These are phyloP conservation scores for Penicillium bialowiezense DNA, from an alignment of 495 filamentous ascomycete genomes.

Conservation along the genomic window DNA sequence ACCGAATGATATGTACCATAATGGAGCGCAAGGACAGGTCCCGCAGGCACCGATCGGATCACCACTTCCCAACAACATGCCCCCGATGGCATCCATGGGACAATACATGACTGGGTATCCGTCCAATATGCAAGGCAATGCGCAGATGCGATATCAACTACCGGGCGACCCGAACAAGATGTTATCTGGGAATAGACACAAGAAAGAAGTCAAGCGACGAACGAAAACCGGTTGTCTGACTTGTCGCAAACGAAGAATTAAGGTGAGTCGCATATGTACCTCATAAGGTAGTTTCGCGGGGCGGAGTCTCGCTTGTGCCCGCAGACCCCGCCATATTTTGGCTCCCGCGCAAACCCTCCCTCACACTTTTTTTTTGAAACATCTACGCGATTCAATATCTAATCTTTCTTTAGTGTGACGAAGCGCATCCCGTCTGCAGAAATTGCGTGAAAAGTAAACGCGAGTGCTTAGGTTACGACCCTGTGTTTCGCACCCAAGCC, in stretches of 20 bases:
- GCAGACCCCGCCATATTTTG: slow-evolving; percentile 42
- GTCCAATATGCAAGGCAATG: slow-evolving; percentile 35
- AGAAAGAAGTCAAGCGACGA: slow-evolving; percentile 98
- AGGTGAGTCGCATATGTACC: slow-evolving; percentile 64
- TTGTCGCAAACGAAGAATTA: slow-evolving; percentile 95
- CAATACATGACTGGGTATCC: slow-evolving; percentile 48
- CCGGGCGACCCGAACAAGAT: slow-evolving; percentile 54
- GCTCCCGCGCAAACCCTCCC: slow-evolving; percentile 22
- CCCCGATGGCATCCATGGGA: slow-evolving; percentile 42
- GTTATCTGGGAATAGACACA: slow-evolving; percentile 79
- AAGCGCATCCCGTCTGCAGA: slow-evolving; percentile 88
- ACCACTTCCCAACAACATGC: slow-evolving; percentile 35
- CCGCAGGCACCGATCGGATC: slow-evolving; percentile 47
- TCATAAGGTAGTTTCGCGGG: slow-evolving; percentile 28
- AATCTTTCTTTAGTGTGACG: slow-evolving; percentile 73
- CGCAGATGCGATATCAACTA: slow-evolving; percentile 44
- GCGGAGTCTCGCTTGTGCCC: slow-evolving; percentile 48
- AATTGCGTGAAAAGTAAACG: slow-evolving; percentile 99
- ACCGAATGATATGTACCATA: slow-evolving; percentile 38
- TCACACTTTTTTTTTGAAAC: slow-evolving; percentile 15
- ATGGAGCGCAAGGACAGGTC: slow-evolving; percentile 32
- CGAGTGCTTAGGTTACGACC: slow-evolving; percentile 96
- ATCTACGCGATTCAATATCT: slow-evolving; percentile 10
- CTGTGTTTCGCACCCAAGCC: slow-evolving; percentile 89
- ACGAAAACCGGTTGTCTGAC: slow-evolving; percentile 98